phyloP scores from a whole-genome alignment of 2,329 filamentous ascomycete genomes.

The Scedosporium boydii region DNA sequence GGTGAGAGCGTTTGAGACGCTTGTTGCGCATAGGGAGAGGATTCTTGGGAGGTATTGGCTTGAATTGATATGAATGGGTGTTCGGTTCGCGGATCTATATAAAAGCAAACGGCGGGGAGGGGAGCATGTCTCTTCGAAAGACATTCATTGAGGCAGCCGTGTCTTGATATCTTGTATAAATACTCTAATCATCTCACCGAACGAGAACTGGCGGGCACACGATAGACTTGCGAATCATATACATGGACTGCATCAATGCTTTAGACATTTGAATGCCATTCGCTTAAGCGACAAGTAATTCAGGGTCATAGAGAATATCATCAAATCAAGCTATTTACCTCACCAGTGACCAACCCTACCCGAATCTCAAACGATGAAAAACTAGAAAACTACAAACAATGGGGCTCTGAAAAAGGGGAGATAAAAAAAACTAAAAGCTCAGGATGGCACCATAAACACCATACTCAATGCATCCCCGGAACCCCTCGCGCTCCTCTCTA shows the following conservation, averaged over 20 bases:
- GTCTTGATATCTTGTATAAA: not conserved
- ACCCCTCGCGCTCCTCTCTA: not conserved
- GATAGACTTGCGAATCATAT: not conserved
- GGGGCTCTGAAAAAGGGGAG: not conserved
- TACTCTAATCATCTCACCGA: not conserved
- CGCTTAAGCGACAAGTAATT: too few relatives aligned
- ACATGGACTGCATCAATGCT: too few relatives aligned
- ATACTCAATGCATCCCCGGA: not conserved
- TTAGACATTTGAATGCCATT: too few relatives aligned
- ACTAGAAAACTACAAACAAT: not conserved
- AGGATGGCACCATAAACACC: not conserved
- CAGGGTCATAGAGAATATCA: too few relatives aligned
- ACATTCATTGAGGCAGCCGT: too few relatives aligned
- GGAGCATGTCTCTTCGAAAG: too few relatives aligned
- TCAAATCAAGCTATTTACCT: too few relatives aligned
- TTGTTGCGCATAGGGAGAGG: slow-evolving; percentile 40
- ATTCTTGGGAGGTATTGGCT: slow-evolving; percentile 18
- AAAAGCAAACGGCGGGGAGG: not conserved
- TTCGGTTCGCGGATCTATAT: too few relatives aligned
- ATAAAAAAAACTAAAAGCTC: not conserved
- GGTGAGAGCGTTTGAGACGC: slow-evolving; percentile 46
- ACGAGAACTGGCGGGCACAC: not conserved
- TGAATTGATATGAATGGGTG: not conserved
- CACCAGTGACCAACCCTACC: too few relatives aligned
- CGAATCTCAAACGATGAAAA: not conserved